Conservation (phyloP, 345 rosid species). For the Sisymbrium irio region DNA sequence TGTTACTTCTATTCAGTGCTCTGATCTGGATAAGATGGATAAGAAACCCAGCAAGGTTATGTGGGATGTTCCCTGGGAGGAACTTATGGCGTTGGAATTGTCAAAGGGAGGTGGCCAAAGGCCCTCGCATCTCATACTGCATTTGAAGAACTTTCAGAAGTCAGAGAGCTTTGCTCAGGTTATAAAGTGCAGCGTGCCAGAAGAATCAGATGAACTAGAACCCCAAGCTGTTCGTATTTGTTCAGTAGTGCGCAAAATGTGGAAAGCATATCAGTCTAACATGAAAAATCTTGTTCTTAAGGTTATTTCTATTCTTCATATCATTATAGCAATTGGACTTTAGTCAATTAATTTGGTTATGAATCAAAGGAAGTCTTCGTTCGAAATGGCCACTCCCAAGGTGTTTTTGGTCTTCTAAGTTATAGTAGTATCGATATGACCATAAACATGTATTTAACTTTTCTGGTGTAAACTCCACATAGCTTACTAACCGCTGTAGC, state of each 20-base stretch:
- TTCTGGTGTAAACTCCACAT: neutral
- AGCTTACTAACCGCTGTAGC: neutral
- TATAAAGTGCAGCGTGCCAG: conserved; percentile 73
- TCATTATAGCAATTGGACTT: neutral
- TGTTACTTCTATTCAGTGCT: conserved; percentile 51
- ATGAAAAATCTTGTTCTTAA: conserved; percentile 55
- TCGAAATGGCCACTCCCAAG: neutral
- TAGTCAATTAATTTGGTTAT: conserved; percentile 2
- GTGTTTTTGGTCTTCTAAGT: neutral
- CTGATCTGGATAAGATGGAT: conserved; percentile 72
- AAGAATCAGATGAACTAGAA: conserved; percentile 48
- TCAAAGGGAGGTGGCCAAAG: conserved; percentile 74
- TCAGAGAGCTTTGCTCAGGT: conserved; percentile 87
- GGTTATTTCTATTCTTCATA: conserved; percentile 43
- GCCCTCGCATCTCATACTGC: conserved; percentile 90
- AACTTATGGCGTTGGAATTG: conserved; percentile 90
- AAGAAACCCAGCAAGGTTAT: conserved; percentile 87
- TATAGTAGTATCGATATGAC: neutral
- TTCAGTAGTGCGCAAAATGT: conserved; percentile 74
- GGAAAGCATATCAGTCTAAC: conserved; percentile 75
- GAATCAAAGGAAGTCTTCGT: neutral
- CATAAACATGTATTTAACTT: neutral
- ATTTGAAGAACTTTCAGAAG: conserved; percentile 75
- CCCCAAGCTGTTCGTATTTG: conserved; percentile 90
- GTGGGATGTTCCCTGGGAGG: conserved; percentile 99